These are phyloP conservation scores for Exophiala spinifera DNA, from an alignment of 2,329 filamentous ascomycete genomes.

Conservation along the genomic window DNA sequence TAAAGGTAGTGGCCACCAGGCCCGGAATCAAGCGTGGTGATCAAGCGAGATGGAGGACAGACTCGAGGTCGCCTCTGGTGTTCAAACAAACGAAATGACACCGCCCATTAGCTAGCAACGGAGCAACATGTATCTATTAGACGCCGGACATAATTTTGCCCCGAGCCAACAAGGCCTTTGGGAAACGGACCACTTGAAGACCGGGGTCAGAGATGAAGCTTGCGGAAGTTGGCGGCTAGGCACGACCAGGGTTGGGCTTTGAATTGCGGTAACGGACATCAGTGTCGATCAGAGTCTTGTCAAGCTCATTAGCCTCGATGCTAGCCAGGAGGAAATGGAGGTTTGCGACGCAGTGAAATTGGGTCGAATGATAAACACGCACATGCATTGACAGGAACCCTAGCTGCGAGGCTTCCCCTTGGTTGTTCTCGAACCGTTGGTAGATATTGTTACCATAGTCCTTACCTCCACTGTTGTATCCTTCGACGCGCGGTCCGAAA, in stretches of 20 bases:
- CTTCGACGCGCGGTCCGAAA: neutral
- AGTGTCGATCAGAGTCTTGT: constrained; percentile 20
- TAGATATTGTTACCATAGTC: too few relatives aligned
- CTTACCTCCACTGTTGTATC: neutral
- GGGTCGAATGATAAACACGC: neutral
- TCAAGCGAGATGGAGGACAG: constrained; percentile 11
- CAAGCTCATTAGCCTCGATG: constrained; percentile 16
- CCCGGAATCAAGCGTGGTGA: constrained; percentile 1
- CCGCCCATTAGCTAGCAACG: neutral
- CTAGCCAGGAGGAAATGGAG: constrained; percentile 6
- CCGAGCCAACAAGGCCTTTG: constrained; percentile 4
- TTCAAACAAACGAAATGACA: constrained; percentile 16
- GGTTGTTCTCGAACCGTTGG: neutral
- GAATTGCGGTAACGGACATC: constrained; percentile 11
- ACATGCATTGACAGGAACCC: constrained; percentile 1
- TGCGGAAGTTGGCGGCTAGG: constrained; percentile 18
- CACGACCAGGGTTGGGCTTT: constrained; percentile 9
- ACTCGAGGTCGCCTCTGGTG: constrained; percentile 1
- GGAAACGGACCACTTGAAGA: constrained; percentile 13
- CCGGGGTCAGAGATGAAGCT: constrained; percentile 28
- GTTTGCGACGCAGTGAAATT: constrained; percentile 8
- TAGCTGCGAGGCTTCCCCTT: neutral
- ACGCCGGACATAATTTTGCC: constrained; percentile 15
- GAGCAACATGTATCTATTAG: constrained; percentile 7
- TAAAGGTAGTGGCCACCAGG: constrained; percentile 3